phyloP scores from a whole-genome alignment of 768 basidiomycete genomes.

The Lactifluus pinguis region DNA sequence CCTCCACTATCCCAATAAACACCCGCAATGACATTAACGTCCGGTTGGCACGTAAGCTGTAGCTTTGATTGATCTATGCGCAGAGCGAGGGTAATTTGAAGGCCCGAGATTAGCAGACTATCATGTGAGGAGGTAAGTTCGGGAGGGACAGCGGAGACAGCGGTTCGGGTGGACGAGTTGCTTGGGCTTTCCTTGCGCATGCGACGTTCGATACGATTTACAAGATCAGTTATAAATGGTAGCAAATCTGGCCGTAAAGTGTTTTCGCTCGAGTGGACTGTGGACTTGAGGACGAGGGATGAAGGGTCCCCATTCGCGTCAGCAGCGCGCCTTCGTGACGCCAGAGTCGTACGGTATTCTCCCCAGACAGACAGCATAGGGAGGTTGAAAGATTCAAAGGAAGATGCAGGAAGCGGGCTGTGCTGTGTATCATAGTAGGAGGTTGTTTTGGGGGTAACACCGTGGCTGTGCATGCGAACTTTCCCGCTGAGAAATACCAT shows the following conservation, averaged over 20 bases:
- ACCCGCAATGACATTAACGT: conserved; percentile 86
- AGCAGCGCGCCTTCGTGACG: conserved; percentile 31
- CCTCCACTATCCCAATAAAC: conserved; percentile 93
- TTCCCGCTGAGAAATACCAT: conserved; percentile 80
- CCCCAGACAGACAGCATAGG: conserved; percentile 76
- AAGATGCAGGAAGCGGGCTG: conserved; percentile 42
- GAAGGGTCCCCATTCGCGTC: conserved; percentile 38
- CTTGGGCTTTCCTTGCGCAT: conserved; percentile 43
- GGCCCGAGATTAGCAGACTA: conserved; percentile 31
- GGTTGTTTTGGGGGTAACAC: conserved; percentile 28
- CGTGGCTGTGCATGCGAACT: conserved; percentile 68
- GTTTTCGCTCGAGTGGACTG: conserved; percentile 87
- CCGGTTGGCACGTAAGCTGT: conserved; percentile 80
- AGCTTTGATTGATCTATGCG: conserved; percentile 87
- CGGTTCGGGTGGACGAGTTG: conserved; percentile 16
- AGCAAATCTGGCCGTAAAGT: conserved; percentile 72
- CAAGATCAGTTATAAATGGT: conserved; percentile 75
- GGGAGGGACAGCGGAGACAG: background rate
- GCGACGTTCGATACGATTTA: conserved; percentile 58
- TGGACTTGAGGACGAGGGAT: conserved; percentile 70
- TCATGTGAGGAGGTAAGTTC: conserved; percentile 10
- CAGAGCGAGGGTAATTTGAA: conserved; percentile 78
- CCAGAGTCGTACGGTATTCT: conserved; percentile 61
- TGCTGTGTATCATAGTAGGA: conserved; percentile 37
- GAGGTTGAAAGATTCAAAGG: conserved; percentile 59